Evolutionary conservation across 2,329 filamentous ascomycete genomes (phyloP), one percentile per base, ranked within the genome.

Genomic region (Pseudogymnoascus sp.): DNA sequence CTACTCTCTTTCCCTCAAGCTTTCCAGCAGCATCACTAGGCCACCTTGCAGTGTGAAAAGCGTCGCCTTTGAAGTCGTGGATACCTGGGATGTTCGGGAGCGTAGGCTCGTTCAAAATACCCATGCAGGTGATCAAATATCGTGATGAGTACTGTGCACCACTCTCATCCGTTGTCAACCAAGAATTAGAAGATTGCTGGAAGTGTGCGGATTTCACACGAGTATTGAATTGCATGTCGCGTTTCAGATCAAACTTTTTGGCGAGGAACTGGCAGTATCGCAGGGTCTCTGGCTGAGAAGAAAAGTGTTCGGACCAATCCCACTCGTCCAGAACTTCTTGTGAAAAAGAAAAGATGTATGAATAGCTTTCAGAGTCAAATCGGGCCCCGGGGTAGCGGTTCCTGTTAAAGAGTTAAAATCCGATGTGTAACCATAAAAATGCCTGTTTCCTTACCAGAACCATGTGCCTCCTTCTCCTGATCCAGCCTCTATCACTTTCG

Each of bases 191-290:
- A 21, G 63, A 70, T 0, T 69, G 69, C 63, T 78, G 66, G 64
- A 75, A 80, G 5, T 71, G 64, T 0, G 76, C 76, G 5, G 67
- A 69, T 4, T 70, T 64, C 7, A 79, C 75, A 4, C 73, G 72
- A 11, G 71, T 73, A 41, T 77, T 70, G 66, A 80, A 80, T n/a
- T 69, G 67, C 26, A 70, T 72, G 49, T 76, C 70, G 41, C 75
- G 77, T 35, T 73, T 74, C 6, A 81, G 68, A n/a, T 75, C 69
- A 59, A 78, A 72, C 1, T 74, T 74, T 16, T 76, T 70, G 49
- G 75, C 78, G 3, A 80, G 72, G 62, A 79, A 76, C 12, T 73
- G 69, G 45, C 81, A 80, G 67, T 82, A 82, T 3, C 63, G 65
- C 4, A 72, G 73, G 1, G 81, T 66, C 63, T 81, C 76, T 55